Evolutionary conservation across 306 rosid genomes (phyloP), one percentile per base, ranked within the genome.

Genomic region (Sphenostylis stenocarpa): DNA sequence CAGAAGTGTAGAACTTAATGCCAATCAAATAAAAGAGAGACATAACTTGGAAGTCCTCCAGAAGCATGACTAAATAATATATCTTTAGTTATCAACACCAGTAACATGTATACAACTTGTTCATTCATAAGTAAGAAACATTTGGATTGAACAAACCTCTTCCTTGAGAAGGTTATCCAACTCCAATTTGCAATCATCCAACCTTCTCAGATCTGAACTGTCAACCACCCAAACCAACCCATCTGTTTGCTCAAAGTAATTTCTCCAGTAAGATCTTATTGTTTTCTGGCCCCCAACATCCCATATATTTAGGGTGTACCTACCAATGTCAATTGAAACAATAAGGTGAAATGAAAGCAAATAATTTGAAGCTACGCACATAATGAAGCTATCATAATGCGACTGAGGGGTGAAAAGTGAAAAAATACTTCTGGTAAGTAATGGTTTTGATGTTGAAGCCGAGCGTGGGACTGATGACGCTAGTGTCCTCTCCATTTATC

Each of bases 391-490:
- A 55, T 53, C 11, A 21, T 29, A 29, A 28, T 60, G 66, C 7
- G 41, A 29, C 6, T 15, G 41, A 29, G 66, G 2, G 67, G 67
- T 29, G 43, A 29, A 29, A 60, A 60, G 21, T 3, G 41, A 33
- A 38, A 58, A 29, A 58, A 0, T 79, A 93, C 98, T 88, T 91
- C 34, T 91, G 94, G 81, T 94, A 91, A 47, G 82, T 55, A 29
- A 94, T 86, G 83, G 98, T 94, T 89, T 91, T 94, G 90, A 94
- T 94, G 87, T 94, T 94, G 88, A 94, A 94, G 48, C 98, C 98
- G 4, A 94, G 93, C 7, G 98, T 94, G 47, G 98, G 98, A 76
- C 97, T 94, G 38, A 94, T 92, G 41, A 94, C 91, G 33, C 98
- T 94, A 5, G 97, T 94, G 81, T 94, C 97, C 86, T 94, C 98